Conservation (phyloP, 495 filamentous ascomycete species). For the Patellaria atrata region DNA sequence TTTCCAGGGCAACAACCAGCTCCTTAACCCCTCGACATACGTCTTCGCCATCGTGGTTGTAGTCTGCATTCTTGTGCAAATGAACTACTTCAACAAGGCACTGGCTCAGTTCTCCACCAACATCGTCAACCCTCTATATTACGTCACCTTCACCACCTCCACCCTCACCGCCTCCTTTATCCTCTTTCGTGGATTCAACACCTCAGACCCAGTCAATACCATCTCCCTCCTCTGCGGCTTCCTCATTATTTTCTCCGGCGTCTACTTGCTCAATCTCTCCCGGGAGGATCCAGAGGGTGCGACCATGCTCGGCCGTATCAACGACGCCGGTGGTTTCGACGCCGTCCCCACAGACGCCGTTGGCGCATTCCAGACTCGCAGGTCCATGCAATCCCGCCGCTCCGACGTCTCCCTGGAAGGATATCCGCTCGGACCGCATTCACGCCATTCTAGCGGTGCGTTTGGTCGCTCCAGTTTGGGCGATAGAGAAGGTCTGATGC, state of each 20-base stretch:
- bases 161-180: constrained; percentile 94
- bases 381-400: constrained; percentile 80
- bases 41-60: constrained; percentile 86
- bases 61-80: constrained; percentile 92
- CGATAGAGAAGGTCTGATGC: constrained; percentile 70
- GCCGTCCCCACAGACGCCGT: constrained; percentile 83
- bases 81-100: constrained; percentile 99
- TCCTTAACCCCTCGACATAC: constrained; percentile 84
- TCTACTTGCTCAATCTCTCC: constrained; percentile 92
- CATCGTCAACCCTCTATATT: constrained; percentile 96
- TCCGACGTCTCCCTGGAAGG: constrained; percentile 43
- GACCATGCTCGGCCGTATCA: constrained; percentile 46
- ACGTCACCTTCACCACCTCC: constrained; percentile 97
- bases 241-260: constrained; percentile 90
- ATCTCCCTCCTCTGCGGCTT: constrained; percentile 88
- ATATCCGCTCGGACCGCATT: constrained; percentile 9
- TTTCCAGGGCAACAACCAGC: constrained; percentile 82
- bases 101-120: constrained; percentile 92
- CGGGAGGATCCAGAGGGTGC: constrained; percentile 77
- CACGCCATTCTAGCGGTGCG: no score
- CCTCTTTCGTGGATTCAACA: constrained; percentile 95
- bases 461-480: constrained; percentile 11
- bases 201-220: constrained; percentile 82
- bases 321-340: constrained; percentile 47
- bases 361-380: constrained; percentile 71